Evolutionary conservation across 352 stramenopile species (phyloP).

Genomic region (Elongisporangium senticosum): DNA sequence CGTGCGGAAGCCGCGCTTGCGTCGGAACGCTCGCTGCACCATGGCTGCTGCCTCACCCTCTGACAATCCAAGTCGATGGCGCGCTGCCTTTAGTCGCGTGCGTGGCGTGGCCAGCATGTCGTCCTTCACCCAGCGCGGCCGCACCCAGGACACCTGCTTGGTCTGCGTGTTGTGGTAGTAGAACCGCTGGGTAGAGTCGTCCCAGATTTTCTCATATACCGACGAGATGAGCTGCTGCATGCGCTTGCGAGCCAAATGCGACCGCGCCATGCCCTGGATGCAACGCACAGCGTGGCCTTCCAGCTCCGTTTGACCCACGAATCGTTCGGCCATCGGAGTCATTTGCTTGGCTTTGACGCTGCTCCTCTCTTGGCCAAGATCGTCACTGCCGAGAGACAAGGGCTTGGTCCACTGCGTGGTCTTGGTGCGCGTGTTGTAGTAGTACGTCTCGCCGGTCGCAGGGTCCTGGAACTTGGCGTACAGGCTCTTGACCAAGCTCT

Average conservation of each 20-base stretch:
- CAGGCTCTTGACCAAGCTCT: constrained; percentile 45
- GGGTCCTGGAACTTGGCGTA: constrained; percentile 62
- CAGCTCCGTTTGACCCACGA: constrained; percentile 18
- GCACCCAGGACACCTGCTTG: constrained; percentile 62
- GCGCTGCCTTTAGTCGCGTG: constrained; percentile 9
- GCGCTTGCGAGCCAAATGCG: constrained; percentile 39
- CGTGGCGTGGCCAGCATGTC: constrained; percentile 55
- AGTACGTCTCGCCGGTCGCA: constrained; percentile 58
- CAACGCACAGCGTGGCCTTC: constrained; percentile 20
- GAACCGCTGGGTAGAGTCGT: constrained; percentile 32
- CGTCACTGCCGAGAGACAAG: constrained; percentile 25
- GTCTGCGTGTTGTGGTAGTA: constrained; percentile 82
- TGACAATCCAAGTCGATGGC: constrained; percentile 11
- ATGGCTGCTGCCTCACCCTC: constrained; percentile 35
- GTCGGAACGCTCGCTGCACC: constrained; percentile 52
- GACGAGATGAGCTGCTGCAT: constrained; percentile 59
- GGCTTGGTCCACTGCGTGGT: constrained; percentile 67
- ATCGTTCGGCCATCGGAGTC: constrained; percentile 1
- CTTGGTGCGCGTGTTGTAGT: constrained; percentile 74
- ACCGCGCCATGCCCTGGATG: constrained; percentile 56
- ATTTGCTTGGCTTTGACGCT: neutral
- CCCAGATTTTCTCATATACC: constrained; percentile 81
- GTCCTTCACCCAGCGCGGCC: constrained; percentile 61
- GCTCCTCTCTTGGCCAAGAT: constrained; percentile 2
- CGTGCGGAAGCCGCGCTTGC: constrained; percentile 32